Conservation (phyloP, 352 stramenopile genomes). For the Saprolegnia diclina region DNA sequence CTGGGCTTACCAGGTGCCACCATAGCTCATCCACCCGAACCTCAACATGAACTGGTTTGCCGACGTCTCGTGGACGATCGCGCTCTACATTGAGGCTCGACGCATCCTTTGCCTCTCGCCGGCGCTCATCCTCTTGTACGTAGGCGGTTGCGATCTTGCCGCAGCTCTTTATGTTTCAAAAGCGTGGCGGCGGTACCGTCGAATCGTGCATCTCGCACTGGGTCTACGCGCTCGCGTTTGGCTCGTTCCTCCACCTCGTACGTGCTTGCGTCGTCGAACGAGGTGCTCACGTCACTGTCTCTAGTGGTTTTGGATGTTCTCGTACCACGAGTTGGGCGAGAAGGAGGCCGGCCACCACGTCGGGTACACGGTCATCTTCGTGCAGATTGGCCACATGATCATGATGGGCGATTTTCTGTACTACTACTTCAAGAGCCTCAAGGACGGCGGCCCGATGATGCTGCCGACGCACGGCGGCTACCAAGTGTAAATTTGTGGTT, state of each 20-base stretch:
- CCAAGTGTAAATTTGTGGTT: conserved; percentile 47
- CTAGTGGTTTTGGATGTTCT: conserved; percentile 95
- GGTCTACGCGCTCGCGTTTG: conserved; percentile 93
- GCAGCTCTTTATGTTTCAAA: conserved; percentile 99
- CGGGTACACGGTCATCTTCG: conserved; percentile 93
- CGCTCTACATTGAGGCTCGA: conserved; percentile 94
- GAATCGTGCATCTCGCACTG: conserved; percentile 96
- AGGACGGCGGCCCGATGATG: conserved; percentile 85
- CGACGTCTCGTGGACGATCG: conserved; percentile 96
- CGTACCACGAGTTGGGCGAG: conserved; percentile 96
- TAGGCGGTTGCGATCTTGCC: conserved; percentile 91
- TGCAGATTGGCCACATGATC: conserved; percentile 97
- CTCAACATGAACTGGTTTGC: conserved; percentile 97
- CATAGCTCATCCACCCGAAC: conserved; percentile 90
- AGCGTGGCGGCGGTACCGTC: conserved; percentile 89
- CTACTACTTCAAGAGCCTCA: conserved; percentile 97
- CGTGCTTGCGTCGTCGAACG: conserved; percentile 25
- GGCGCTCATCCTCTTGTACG: neutral
- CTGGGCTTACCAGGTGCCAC: neutral
- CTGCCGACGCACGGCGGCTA: conserved; percentile 81
- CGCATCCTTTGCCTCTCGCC: neutral
- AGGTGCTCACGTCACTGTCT: neutral
- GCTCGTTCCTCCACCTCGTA: conserved; percentile 92
- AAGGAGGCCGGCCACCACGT: conserved; percentile 86
- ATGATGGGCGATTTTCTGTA: conserved; percentile 99